Conservation (phyloP, 1,284 basidiomycete species). For the Puccinia novopanici region DNA sequence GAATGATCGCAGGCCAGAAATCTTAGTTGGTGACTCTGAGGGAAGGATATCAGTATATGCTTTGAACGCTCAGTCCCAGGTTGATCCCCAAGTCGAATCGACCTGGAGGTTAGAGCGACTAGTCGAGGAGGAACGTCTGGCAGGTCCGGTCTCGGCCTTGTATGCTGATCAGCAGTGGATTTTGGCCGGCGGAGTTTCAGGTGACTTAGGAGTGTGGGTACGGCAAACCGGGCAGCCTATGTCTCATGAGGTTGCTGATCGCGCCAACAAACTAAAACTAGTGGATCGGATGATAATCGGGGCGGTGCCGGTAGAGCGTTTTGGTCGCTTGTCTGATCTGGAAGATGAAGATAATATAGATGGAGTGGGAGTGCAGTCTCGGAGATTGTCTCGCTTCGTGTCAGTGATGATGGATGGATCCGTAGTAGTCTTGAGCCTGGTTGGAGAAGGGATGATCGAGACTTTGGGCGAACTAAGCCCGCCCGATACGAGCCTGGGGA, state of each 20-base stretch:
- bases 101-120: slow-evolving; percentile 26
- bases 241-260: background rate
- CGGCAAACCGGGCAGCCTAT: background rate
- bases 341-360: background rate
- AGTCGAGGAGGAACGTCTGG: slow-evolving; percentile 20
- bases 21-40: slow-evolving; percentile 30
- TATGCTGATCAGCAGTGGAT: slow-evolving; percentile 39
- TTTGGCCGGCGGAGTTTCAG: slow-evolving; percentile 36
- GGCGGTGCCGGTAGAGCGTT: slow-evolving; percentile 29
- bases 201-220: slow-evolving; percentile 30
- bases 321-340: slow-evolving; percentile 32
- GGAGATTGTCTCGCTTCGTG: slow-evolving; percentile 2
- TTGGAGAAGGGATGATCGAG: slow-evolving; percentile 19
- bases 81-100: background rate
- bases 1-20: slow-evolving; percentile 13
- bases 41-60: slow-evolving; percentile 31
- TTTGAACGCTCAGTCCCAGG: slow-evolving; percentile 3
- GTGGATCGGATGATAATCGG: slow-evolving; percentile 32
- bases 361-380: background rate
- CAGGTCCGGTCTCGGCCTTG: slow-evolving; percentile 29
- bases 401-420: slow-evolving; percentile 39
- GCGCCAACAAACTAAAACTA: background rate
- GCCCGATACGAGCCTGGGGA: slow-evolving; percentile 5
- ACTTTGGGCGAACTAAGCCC: slow-evolving; percentile 10
- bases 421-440: slow-evolving; percentile 8